Percentiles rank a stretch among this genome's conserved stretches.
phyloP scores from a whole-genome alignment of 1,284 basidiomycete species.

The Ganoderma sinense region DNA sequence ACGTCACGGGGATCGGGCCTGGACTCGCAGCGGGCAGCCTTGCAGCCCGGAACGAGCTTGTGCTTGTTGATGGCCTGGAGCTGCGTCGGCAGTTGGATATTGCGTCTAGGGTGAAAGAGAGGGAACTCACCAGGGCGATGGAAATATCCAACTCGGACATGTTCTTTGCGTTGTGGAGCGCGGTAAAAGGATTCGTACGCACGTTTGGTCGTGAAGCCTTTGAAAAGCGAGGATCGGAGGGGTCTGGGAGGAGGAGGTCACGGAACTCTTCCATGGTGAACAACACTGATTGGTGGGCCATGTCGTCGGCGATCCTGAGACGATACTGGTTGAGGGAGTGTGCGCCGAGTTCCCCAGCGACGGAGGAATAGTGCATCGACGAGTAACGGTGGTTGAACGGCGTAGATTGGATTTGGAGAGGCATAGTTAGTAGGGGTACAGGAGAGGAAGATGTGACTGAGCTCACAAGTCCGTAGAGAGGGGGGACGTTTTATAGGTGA shows the following conservation, averaged over 20 bases:
- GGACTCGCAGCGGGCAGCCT: background rate
- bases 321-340: background rate
- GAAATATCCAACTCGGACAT: background rate
- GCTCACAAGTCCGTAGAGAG: background rate
- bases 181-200: background rate
- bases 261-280: background rate
- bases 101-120: background rate
- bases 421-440: background rate
- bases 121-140: background rate
- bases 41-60: constrained; percentile 4
- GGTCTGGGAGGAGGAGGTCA: background rate
- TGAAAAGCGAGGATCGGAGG: background rate
- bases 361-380: background rate
- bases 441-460: background rate
- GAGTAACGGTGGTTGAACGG: background rate
- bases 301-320: background rate
- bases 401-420: too few relatives aligned
- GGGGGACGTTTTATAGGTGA: background rate
- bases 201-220: background rate
- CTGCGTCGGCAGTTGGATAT: background rate
- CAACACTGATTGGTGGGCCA: background rate
- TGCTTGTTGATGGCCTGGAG: background rate
- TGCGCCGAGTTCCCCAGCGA: background rate
- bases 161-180: background rate
- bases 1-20: background rate